Conservation (phyloP, 768 basidiomycete species). For the Boletus rufocinnamomeus region DNA sequence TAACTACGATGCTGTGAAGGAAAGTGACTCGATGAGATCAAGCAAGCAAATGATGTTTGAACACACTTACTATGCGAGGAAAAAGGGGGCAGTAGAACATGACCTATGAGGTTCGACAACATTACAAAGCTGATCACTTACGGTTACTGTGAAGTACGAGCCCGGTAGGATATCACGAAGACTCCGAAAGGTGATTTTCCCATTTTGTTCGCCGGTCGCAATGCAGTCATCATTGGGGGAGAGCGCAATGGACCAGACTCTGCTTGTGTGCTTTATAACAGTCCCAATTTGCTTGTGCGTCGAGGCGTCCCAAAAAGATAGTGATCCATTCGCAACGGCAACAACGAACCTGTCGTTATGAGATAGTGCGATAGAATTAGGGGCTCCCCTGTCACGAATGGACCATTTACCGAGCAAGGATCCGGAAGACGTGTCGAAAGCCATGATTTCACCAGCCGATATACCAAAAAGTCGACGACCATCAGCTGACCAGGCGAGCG, state of each 20-base stretch:
- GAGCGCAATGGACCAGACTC: not conserved
- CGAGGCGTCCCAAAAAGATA: constrained; percentile 5
- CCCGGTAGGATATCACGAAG: not conserved
- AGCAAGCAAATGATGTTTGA: too few relatives aligned
- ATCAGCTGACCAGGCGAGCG: not conserved
- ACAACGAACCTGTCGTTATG: not conserved
- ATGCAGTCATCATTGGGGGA: constrained; percentile 2
- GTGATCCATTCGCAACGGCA: fast-evolving
- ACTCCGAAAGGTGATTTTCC: not conserved
- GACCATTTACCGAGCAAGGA: not conserved
- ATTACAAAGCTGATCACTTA: not conserved
- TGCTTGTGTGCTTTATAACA: not conserved
- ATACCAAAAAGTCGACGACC: not conserved
- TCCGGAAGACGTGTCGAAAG: not conserved
- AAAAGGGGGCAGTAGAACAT: too few relatives aligned
- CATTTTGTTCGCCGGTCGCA: not conserved
- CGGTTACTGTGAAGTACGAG: not conserved
- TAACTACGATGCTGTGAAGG: too few relatives aligned
- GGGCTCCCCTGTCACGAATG: not conserved
- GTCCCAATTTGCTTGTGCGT: not conserved
- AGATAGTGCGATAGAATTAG: not conserved
- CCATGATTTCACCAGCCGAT: not conserved
- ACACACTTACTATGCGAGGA: too few relatives aligned
- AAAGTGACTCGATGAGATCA: too few relatives aligned
- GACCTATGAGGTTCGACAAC: not conserved